Percentiles rank a stretch among this genome's conserved stretches.
Evolutionary conservation across 1,284 basidiomycete genomes (phyloP).

Genomic region (Trametes hirsuta): DNA sequence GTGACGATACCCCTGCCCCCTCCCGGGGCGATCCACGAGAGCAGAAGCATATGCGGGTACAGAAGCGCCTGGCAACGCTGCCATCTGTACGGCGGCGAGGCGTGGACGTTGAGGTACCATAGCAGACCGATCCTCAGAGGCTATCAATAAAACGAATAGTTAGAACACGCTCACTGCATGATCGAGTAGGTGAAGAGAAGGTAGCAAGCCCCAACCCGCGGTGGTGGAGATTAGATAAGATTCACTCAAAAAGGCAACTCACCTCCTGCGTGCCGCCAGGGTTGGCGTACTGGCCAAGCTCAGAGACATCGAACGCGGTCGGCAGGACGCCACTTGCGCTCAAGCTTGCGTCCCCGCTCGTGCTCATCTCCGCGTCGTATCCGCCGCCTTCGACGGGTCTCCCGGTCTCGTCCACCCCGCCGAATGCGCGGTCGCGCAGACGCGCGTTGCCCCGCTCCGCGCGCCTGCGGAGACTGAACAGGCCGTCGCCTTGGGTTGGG

Average conservation of each 20-base stretch:
- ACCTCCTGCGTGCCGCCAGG: conserved; percentile 45
- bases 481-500: conserved; percentile 45
- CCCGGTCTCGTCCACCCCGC: conserved; percentile 13
- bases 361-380: conserved; percentile 19
- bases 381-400: conserved; percentile 12
- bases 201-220: neutral
- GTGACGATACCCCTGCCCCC: conserved; percentile 82
- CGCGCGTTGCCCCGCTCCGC: conserved; percentile 50
- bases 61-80: conserved; percentile 83
- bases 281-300: conserved; percentile 46
- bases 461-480: conserved; percentile 66
- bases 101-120: conserved; percentile 91
- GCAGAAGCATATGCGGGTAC: conserved; percentile 76
- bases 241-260: conserved; percentile 27
- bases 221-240: conserved; percentile 16
- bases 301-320: conserved; percentile 49
- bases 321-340: conserved; percentile 42
- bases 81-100: conserved; percentile 78
- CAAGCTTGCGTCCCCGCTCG: conserved; percentile 32
- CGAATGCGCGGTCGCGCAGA: conserved; percentile 38
- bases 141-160: conserved; percentile 43
- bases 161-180: conserved; percentile 18
- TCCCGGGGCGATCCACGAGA: conserved; percentile 81
- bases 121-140: conserved; percentile 80
- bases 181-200: conserved; percentile 25